Evolutionary conservation across 2,329 filamentous ascomycete genomes (phyloP).

Genomic region (Apiospora sp.): DNA sequence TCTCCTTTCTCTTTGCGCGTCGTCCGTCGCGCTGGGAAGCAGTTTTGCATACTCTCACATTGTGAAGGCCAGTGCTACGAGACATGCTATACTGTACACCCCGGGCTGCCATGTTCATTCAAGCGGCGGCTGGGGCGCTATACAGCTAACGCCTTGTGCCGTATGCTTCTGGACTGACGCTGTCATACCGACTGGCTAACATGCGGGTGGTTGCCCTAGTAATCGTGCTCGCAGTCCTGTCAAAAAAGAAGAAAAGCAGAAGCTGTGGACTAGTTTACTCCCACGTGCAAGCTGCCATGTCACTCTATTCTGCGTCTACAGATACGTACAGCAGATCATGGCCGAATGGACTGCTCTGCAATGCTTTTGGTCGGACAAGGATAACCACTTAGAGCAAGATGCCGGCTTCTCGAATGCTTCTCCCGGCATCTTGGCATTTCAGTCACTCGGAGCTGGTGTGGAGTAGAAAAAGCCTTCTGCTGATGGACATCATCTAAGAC

Average conservation of each 20-base stretch:
- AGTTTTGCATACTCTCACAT: neutral
- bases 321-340: neutral
- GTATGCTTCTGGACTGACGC: slow-evolving; percentile 3
- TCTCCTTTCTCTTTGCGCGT: neutral
- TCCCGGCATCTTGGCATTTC: slow-evolving; percentile 19
- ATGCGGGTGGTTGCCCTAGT: neutral
- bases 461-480: neutral
- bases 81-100: neutral
- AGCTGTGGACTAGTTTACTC: neutral
- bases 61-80: neutral
- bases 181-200: neutral
- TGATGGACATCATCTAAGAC: neutral
- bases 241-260: neutral
- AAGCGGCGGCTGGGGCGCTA: neutral
- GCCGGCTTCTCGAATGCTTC: slow-evolving; percentile 16
- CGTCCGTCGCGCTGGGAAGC: neutral
- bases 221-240: neutral
- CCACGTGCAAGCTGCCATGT: slow-evolving; percentile 10
- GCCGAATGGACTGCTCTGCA: neutral
- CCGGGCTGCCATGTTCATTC: neutral
- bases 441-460: neutral
- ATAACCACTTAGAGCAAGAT: neutral
- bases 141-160: neutral
- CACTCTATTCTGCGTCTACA: neutral
- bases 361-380: neutral